Evolutionary conservation across 805 yeast species (phyloP).

Genomic region (Candida patagonica): DNA sequence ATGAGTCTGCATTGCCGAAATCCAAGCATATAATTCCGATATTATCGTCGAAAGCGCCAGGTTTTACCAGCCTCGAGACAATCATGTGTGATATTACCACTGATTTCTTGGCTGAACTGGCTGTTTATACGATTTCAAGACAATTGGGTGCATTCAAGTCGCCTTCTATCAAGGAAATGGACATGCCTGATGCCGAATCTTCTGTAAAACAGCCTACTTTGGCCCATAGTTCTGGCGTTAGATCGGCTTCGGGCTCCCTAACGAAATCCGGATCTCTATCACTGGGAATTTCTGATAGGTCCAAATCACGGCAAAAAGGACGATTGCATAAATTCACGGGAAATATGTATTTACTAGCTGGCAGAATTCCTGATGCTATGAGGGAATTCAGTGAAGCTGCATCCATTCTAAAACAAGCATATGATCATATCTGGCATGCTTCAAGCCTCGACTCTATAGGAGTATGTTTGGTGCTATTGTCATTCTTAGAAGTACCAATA

Average conservation of each 20-base stretch:
- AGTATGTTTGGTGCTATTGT: conserved; percentile 51
- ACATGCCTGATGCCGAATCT: background rate
- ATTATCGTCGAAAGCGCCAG: conserved; percentile 25
- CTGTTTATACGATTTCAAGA: conserved; percentile 58
- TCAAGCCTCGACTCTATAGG: conserved; percentile 79
- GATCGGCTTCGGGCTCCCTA: conserved; percentile 6
- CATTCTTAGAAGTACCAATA: conserved; percentile 45
- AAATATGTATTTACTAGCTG: conserved; percentile 69
- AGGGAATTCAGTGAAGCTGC: conserved; percentile 69
- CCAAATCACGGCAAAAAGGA: conserved; percentile 48
- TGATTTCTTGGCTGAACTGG: conserved; percentile 52
- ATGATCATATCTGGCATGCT: conserved; percentile 82
- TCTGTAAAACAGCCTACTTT: background rate
- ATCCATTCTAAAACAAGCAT: conserved; percentile 43
- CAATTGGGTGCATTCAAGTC: conserved; percentile 75
- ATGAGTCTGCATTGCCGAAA: conserved; percentile 7
- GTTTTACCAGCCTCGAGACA: conserved; percentile 42
- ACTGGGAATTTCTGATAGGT: conserved; percentile 28
- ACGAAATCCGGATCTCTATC: conserved; percentile 26
- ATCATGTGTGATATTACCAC: conserved; percentile 64
- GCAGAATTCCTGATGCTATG: conserved; percentile 64
- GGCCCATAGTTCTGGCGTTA: background rate
- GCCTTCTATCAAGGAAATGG: conserved; percentile 40
- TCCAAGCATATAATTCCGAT: conserved; percentile 15
- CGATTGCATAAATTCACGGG: conserved; percentile 70